Base-by-base conservation (phyloP, 2,329 filamentous ascomycete species). In the Cladosporium sp. region DNA sequence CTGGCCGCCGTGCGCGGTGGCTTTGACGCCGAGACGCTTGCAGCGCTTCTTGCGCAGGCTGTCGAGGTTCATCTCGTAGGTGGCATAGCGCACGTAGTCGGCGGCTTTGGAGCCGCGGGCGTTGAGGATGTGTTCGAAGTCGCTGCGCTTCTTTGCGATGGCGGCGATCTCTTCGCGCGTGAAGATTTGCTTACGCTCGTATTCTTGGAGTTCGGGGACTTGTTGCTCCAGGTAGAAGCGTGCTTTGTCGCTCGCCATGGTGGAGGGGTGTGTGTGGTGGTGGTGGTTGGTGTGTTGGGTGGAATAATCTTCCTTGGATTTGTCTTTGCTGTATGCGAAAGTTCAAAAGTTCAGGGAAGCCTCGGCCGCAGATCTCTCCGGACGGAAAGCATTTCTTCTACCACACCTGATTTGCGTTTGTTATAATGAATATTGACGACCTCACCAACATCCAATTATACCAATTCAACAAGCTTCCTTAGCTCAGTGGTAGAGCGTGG, bases 151-250 rank as follows among this genome's bases (percentile, higher is more conserved):
- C 76, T 90, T 89, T 62, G 96, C 90, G 70, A 99, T 93, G 55
- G 90, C 90, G 68, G 88, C 87, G 76, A 99, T 97, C 78, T 99
- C 94, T 71, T 96, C 91, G 88, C 95, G 73, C 26, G 86, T 87
- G 81, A 99, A 99, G 72, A 99, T 91, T 73, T 92, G 90, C 79
- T 97, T 97, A 71, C 92, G 87, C 79, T 96, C 91, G 78, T 92
- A 96, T 74, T 97, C 93, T 69, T 93, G 92, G 66, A 99, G 86
- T 78, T 98, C 93, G 18, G 93, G 92, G 52, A 97, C 92, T 2
- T 91, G 90, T 72, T 94, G 90, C 82, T 99, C 95, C 70, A 98
- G 86, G 79, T 92, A 97, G 80, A 94, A 98, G 66, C 94, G 92
- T 65, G 94, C 95, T 80, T 97, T 98, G 76, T 98, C 95, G 69